Base-by-base conservation (phyloP, 2,329 filamentous ascomycete genomes). In the Calonectria leucothoes region DNA sequence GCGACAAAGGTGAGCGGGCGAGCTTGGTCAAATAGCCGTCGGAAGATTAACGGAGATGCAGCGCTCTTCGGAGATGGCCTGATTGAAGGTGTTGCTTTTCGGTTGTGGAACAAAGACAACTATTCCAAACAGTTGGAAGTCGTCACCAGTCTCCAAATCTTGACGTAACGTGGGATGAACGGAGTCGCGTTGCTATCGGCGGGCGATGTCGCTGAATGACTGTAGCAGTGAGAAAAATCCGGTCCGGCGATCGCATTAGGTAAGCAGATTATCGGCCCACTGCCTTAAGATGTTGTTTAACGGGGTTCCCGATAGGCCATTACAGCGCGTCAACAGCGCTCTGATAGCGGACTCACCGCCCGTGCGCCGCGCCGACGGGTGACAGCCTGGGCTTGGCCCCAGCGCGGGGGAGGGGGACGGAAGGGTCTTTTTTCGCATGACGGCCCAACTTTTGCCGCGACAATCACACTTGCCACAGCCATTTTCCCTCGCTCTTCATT, bases 231-330 rank as follows among this genome's bases (percentile, higher is more conserved):
- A 61, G 61, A 71, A 72, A 75, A 73, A 64, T n/a, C 71, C 66
- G 66, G 65, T 37, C 42, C 57, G 61, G 74, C 72, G 31, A 12
- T 72, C 66, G 65, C 48, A 75, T 81, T 81, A 81, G 69, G 66
- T 79, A 81, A 81, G 77, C 78, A n/a, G n/a, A n/a, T n/a, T 51
- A 3, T 12, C 66, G 67, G 45, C 70, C 70, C 77, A 68, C 72
- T 71, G 74, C 76, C 77, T 80, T n/a, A n/a, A n/a, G n/a, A 77
- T 80, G 69, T 71, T 73, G 73, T 67, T 69, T 33, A 65, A 63
- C 66, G 45, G 35, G 48, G 27, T 65, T n/a, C 42, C 31, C n/a
- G 63, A 70, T 55, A 59, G 31, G 42, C 23, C 31, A 42, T 29
- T 57, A 23, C 49, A 65, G 70, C 70, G 57, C 23, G 25, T 57